Base-by-base conservation (phyloP, 352 stramenopile species). In the Aphanomyces stellatus region DNA sequence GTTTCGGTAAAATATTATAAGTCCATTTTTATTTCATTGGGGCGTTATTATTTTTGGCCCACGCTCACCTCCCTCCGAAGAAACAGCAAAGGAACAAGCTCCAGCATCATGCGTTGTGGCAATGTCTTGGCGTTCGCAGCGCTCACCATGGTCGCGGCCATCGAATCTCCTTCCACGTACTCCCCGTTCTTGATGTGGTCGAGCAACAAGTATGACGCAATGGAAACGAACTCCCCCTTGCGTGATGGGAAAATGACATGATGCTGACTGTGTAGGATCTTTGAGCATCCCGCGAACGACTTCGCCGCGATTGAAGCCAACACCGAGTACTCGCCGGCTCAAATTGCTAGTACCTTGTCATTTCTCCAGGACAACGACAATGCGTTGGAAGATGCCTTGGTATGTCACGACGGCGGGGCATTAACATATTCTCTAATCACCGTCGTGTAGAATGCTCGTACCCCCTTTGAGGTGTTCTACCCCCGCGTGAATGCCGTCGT, bases 51-150 rank as follows among this genome's bases (percentile, higher is more conserved):
- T 51, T 51, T 51, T 51, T 22, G 42, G 42, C 42, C 19, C 42
- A 51, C 42, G 8, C 8, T 22, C 13, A 13, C 42, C 42, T 27
- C 42, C 42, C 42, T 51, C n/a, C 42, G 25, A 51, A 51, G 42
- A 51, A 63, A 63, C 24, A 63, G 13, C 15, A 65, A 41, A 65
- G 24, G 27, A 55, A 10, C 24, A 37, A n/a, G n/a, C n/a, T n/a
- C n/a, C n/a, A 57, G 57, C n/a, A 65, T 7, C 51, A 67, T 67
- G 60, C 60, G 60, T 13, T 67, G 40, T 28, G 41, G 22, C 6
- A 41, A 41, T 37, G 27, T 67, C 42, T 40, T 67, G 41, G 34
- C 60, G 28, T 51, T 67, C 25, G 41, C 30, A 15, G 49, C 60
- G 11, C 4, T 22, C 40, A 33, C 60, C 4, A 24, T 57, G 49